These are phyloP conservation scores for Pulveroboletus frians DNA, from an alignment of 768 basidiomycete genomes.

Conservation along the genomic window DNA sequence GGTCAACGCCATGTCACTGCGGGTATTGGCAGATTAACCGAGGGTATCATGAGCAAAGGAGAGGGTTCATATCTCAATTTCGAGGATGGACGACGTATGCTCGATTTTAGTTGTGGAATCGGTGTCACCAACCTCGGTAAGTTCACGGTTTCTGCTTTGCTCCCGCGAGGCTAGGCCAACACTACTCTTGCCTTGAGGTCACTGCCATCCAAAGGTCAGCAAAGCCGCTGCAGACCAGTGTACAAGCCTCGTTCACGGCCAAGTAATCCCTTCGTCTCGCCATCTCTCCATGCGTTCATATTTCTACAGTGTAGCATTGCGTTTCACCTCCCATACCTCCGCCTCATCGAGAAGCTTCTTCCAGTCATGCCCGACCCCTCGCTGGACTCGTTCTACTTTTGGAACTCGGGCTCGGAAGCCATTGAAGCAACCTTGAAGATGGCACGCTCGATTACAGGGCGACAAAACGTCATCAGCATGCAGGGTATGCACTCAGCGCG, in stretches of 20 bases:
- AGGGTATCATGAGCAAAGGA: conserved; percentile 61
- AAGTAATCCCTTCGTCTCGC: conserved; percentile 39
- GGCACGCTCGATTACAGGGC: conserved; percentile 69
- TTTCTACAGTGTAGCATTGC: conserved; percentile 76
- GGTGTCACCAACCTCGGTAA: conserved; percentile 81
- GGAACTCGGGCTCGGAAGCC: conserved; percentile 95
- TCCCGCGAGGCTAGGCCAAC: not conserved
- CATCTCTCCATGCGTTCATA: not conserved
- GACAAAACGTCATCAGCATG: conserved; percentile 87
- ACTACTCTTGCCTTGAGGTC: conserved; percentile 43
- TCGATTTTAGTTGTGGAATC: conserved; percentile 88
- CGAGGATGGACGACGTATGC: conserved; percentile 63
- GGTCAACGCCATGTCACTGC: conserved; percentile 43
- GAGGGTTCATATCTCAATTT: conserved; percentile 70
- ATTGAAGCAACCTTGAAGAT: conserved; percentile 88
- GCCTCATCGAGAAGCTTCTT: conserved; percentile 78
- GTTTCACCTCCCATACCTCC: conserved; percentile 80
- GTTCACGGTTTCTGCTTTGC: conserved; percentile 9
- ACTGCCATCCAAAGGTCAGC: conserved; percentile 84
- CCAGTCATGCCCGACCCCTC: conserved; percentile 89
- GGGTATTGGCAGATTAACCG: conserved; percentile 38
- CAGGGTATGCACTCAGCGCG: conserved; percentile 50
- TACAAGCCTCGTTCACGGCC: conserved; percentile 70
- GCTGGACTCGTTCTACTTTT: conserved; percentile 94
- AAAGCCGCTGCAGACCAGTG: conserved; percentile 87